A percentile compares a stretch with the other conserved stretches of the same genome.
phyloP scores from a whole-genome alignment of 1,284 basidiomycete species.

The Lignosus rhinocerotis region DNA sequence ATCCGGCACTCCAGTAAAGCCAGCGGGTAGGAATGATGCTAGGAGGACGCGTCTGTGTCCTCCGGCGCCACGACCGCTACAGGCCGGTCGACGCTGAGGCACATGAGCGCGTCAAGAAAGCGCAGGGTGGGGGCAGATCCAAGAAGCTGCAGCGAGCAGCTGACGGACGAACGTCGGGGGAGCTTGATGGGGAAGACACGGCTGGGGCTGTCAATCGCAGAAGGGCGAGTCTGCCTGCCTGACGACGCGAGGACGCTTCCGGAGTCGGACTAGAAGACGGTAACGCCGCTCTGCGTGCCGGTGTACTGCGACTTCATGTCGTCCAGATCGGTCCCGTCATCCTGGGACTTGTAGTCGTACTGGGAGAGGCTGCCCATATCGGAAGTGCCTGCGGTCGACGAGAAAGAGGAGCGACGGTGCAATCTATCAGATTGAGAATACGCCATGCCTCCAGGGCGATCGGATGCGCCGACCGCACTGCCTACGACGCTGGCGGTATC shows the following conservation, averaged over 20 bases:
- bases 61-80: slow-evolving; percentile 14
- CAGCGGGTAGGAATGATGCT: neutral
- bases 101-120: slow-evolving; percentile 16
- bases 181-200: too few species aligned
- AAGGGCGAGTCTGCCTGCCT: neutral
- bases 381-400: slow-evolving; percentile 73
- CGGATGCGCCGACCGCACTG: slow-evolving; percentile 44
- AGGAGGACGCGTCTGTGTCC: neutral
- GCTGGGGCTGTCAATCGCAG: slow-evolving; percentile 7
- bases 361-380: slow-evolving; percentile 75
- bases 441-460: slow-evolving; percentile 60
- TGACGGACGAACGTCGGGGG: neutral
- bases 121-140: slow-evolving; percentile 20
- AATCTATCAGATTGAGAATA: slow-evolving; percentile 82
- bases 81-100: slow-evolving; percentile 14
- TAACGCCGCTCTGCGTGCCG: slow-evolving; percentile 79
- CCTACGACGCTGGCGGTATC: slow-evolving; percentile 65
- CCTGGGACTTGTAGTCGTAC: slow-evolving; percentile 87
- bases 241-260: slow-evolving; percentile 21
- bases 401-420: slow-evolving; percentile 68
- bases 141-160: slow-evolving; percentile 24
- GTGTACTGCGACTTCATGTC: slow-evolving; percentile 85
- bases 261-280: slow-evolving; percentile 60
- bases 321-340: slow-evolving; percentile 72
- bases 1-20: too few species aligned